Conservation (phyloP, 129 eudicot species). For the Tagetes patula region DNA sequence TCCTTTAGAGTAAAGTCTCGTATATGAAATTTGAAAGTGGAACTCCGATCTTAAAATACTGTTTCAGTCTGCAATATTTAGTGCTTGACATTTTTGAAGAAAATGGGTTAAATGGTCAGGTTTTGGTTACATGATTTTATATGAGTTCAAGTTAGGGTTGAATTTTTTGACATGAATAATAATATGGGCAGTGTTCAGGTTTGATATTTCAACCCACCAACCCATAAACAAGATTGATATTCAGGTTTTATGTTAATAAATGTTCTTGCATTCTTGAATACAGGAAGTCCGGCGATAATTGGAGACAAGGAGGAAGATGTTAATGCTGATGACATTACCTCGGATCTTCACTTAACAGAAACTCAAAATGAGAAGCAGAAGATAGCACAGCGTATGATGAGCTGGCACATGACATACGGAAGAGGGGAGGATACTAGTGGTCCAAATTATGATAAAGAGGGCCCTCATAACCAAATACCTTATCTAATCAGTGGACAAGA, state of each 20-base stretch:
- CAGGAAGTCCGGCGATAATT: slow-evolving; percentile 77
- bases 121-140: too few relatives aligned
- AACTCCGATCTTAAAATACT: too few relatives aligned
- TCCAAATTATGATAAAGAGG: slow-evolving; percentile 86
- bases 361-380: slow-evolving; percentile 70
- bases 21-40: too few relatives aligned
- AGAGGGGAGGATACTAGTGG: slow-evolving; percentile 57
- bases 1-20: too few relatives aligned
- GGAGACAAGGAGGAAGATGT: slow-evolving; percentile 76
- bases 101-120: too few relatives aligned
- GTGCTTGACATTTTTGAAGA: too few relatives aligned
- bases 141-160: too few relatives aligned
- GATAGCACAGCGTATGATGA: slow-evolving; percentile 68
- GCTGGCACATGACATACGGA: slow-evolving; percentile 83
- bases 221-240: neutral
- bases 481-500: slow-evolving; percentile 66
- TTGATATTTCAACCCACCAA: too few relatives aligned
- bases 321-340: slow-evolving; percentile 46
- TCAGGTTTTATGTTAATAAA: neutral
- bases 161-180: too few relatives aligned
- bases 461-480: slow-evolving; percentile 78
- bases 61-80: too few relatives aligned
- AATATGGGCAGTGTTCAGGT: too few relatives aligned
- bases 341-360: slow-evolving; percentile 44
- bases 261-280: slow-evolving; percentile 3